phyloP scores from a whole-genome alignment of 2,329 filamentous ascomycete genomes.

The Aspergillus fischeri region DNA sequence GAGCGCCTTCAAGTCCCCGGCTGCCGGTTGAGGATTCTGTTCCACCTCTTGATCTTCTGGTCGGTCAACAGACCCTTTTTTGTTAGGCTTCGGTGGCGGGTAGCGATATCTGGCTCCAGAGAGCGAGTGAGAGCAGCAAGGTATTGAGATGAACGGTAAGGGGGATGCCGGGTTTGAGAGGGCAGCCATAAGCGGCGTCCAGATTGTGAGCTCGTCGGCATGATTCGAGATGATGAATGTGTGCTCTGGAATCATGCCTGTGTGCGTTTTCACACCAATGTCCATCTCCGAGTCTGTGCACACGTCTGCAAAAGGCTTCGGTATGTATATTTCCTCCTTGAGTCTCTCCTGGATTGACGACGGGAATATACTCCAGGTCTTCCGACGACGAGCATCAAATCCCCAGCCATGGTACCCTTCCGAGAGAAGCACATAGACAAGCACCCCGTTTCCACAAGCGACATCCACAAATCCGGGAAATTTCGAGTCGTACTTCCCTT shows the following conservation, averaged over 20 bases:
- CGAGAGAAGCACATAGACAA: slow-evolving; percentile 73
- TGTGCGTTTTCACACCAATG: slow-evolving; percentile 24
- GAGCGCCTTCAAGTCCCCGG: slow-evolving; percentile 40
- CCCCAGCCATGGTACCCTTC: slow-evolving; percentile 87
- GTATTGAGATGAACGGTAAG: slow-evolving; percentile 85
- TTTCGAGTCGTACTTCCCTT: slow-evolving; percentile 15
- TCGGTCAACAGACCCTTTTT: slow-evolving; percentile 31
- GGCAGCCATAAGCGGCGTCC: slow-evolving; percentile 85
- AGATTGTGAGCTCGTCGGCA: slow-evolving; percentile 90
- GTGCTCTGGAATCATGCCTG: slow-evolving; percentile 64
- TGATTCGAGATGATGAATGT: slow-evolving; percentile 98
- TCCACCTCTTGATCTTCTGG: slow-evolving; percentile 9
- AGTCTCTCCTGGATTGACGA: slow-evolving; percentile 46
- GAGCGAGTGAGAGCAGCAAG: slow-evolving; percentile 89
- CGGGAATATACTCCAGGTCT: slow-evolving; percentile 76
- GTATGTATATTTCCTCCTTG: slow-evolving; percentile 59
- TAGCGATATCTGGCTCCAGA: slow-evolving; percentile 67
- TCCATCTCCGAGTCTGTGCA: background rate
- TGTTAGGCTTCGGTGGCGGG: slow-evolving; percentile 21
- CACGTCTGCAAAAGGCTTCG: slow-evolving; percentile 43
- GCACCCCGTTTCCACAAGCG: slow-evolving; percentile 88
- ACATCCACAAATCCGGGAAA: slow-evolving; percentile 96
- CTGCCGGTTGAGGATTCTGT: slow-evolving; percentile 26
- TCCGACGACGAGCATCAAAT: slow-evolving; percentile 82
- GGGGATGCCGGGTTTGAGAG: slow-evolving; percentile 51